These are phyloP conservation scores for Neostapfia colusana DNA, from an alignment of 176 grass and related monocot genomes.

Conservation along the genomic window DNA sequence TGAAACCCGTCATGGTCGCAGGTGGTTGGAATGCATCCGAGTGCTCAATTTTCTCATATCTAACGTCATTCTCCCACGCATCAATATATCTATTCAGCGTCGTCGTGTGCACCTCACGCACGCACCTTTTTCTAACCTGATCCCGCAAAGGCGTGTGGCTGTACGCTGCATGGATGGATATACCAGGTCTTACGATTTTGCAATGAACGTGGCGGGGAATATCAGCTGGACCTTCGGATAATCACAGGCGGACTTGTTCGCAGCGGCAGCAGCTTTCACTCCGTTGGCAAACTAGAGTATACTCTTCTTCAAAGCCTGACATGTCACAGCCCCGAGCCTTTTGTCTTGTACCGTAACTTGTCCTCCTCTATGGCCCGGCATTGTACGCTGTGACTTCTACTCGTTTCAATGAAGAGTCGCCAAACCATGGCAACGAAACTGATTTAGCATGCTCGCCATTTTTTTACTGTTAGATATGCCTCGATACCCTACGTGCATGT, in stretches of 20 bases:
- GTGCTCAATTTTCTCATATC: not conserved
- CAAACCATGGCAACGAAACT: no score
- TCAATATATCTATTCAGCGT: not conserved
- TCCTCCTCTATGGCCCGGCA: not conserved
- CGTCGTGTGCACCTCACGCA: not conserved
- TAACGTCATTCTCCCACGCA: conserved; percentile 20
- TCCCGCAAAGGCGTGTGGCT: conserved; percentile 26
- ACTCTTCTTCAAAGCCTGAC: conserved; percentile 3
- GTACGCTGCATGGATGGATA: not conserved
- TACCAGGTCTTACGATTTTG: not conserved
- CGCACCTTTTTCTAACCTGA: not conserved
- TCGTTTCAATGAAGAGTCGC: no score
- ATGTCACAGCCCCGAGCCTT: not conserved
- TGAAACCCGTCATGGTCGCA: not conserved
- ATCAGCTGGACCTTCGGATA: conserved; percentile 33
- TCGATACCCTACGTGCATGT: no score
- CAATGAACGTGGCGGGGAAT: conserved; percentile 46
- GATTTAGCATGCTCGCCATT: no score
- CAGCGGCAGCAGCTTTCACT: not conserved
- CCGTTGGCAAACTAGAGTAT: conserved; percentile 6
- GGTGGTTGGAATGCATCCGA: not conserved
- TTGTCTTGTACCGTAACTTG: not conserved
- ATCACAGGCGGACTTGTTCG: conserved; percentile 34
- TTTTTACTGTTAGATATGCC: no score
- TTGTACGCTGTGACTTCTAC: no score